These are phyloP conservation scores for Paramecium caudatum DNA, from an alignment of 73 alveolate genomes.

Conservation along the genomic window DNA sequence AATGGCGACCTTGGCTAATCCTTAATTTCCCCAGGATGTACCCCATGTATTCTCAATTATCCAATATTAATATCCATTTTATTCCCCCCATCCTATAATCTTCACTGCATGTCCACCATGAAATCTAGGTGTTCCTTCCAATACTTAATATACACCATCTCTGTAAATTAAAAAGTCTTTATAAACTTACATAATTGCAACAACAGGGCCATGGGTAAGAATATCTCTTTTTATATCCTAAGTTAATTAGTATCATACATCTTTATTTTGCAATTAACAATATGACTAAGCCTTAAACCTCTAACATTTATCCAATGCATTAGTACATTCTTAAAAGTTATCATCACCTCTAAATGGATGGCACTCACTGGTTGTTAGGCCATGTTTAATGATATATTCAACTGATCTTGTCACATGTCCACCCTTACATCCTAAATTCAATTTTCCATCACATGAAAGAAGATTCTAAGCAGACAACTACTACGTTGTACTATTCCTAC, in stretches of 20 bases:
- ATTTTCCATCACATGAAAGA: constrained; percentile 80
- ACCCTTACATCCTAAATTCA: constrained; percentile 85
- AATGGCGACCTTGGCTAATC: constrained; percentile 77
- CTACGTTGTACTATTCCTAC: constrained; percentile 62
- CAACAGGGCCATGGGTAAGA: constrained; percentile 92
- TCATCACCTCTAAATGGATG: constrained; percentile 64
- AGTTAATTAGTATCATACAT: constrained; percentile 73
- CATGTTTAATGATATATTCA: constrained; percentile 73
- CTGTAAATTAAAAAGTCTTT: neutral
- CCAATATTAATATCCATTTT: constrained; percentile 87
- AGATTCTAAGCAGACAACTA: constrained; percentile 80
- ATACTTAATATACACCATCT: neutral
- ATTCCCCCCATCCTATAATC: constrained; percentile 87
- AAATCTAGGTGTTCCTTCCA: constrained; percentile 76
- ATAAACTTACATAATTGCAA: neutral
- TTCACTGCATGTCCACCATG: constrained; percentile 90
- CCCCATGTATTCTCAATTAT: constrained; percentile 86
- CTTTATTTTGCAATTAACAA: constrained; percentile 40
- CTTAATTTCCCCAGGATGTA: constrained; percentile 87
- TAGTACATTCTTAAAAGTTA: constrained; percentile 27
- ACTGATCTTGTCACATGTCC: constrained; percentile 82
- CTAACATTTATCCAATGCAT: neutral
- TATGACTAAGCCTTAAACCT: constrained; percentile 18
- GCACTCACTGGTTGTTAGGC: constrained; percentile 25
- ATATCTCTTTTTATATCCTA: constrained; percentile 90